A percentile compares a stretch with the other conserved stretches of the same genome.
These are phyloP conservation scores for Colletotrichum chrysophilum DNA, from an alignment of 2,329 filamentous ascomycete species.

Conservation along the genomic window DNA sequence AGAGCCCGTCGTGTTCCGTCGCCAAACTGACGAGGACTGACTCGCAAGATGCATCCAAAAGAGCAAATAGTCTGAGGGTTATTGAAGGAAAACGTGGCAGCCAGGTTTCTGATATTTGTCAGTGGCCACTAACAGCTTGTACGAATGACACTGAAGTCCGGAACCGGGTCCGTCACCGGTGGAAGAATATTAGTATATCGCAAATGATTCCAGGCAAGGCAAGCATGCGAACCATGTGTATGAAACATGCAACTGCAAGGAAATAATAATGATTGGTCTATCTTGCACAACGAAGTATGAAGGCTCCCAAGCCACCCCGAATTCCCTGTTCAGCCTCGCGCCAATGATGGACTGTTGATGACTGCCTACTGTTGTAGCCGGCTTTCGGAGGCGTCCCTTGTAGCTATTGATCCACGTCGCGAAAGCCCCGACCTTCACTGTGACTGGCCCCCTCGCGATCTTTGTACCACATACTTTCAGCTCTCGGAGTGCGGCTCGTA, in stretches of 20 bases:
- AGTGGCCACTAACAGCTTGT: neutral
- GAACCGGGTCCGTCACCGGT: neutral
- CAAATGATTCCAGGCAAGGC: neutral
- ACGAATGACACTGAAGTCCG: neutral
- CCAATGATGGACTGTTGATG: neutral
- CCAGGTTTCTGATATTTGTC: conserved; percentile 7
- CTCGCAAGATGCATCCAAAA: neutral
- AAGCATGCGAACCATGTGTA: neutral
- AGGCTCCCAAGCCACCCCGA: neutral
- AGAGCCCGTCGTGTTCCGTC: neutral
- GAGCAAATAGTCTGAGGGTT: conserved; percentile 19
- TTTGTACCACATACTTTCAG: neutral
- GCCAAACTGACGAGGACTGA: neutral
- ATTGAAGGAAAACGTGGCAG: conserved; percentile 24
- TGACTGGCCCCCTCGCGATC: neutral
- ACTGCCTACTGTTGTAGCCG: neutral
- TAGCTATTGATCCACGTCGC: neutral
- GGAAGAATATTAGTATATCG: neutral
- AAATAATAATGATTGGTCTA: neutral
- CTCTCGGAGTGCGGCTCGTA: neutral
- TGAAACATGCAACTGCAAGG: conserved; percentile 6
- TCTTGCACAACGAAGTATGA: neutral
- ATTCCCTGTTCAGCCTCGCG: neutral
- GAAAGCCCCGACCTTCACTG: neutral
- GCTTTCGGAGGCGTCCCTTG: neutral